Evolutionary conservation across 495 filamentous ascomycete species (phyloP).

Genomic region (Penicillium cosmopolitanum): DNA sequence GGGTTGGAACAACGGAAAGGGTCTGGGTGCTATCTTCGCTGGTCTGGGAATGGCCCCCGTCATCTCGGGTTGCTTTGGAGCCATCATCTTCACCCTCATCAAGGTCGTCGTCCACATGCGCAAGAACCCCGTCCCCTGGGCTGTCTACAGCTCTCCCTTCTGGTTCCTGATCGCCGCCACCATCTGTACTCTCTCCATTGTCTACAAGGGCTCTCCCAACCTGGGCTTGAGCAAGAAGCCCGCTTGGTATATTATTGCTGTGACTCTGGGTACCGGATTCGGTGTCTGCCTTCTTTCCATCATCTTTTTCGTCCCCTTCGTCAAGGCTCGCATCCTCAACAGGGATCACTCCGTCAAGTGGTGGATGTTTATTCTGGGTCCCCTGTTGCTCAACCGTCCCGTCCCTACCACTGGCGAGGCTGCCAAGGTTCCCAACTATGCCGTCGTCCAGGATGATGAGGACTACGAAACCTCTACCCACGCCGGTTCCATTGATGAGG

Average conservation of each 20-base stretch:
- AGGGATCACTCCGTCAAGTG: constrained; percentile 56
- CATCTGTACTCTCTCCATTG: constrained; percentile 62
- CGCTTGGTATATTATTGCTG: constrained; percentile 55
- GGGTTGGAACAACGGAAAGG: constrained; percentile 64
- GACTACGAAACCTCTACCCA: constrained; percentile 31
- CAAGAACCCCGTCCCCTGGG: constrained; percentile 58
- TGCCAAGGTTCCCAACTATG: constrained; percentile 57
- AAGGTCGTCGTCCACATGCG: constrained; percentile 61
- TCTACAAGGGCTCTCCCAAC: constrained; percentile 66
- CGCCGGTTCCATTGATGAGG: constrained; percentile 33
- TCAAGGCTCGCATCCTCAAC: constrained; percentile 58
- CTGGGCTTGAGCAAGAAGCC: constrained; percentile 60
- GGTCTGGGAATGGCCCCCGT: constrained; percentile 63
- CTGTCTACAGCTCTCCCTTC: constrained; percentile 60
- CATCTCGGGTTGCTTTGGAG: constrained; percentile 59
- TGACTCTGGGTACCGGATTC: constrained; percentile 56
- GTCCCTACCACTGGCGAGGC: constrained; percentile 42
- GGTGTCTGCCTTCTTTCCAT: constrained; percentile 55
- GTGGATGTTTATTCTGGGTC: constrained; percentile 57
- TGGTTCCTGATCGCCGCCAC: constrained; percentile 62
- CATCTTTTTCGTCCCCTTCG: constrained; percentile 63
- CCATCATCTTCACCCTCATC: constrained; percentile 63
- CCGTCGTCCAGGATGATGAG: constrained; percentile 51
- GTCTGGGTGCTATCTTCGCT: constrained; percentile 63
- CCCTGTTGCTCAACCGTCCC: constrained; percentile 54